Base-by-base conservation (phyloP, 1,139 yeast genomes). In the Geotrichum carabidarum region DNA sequence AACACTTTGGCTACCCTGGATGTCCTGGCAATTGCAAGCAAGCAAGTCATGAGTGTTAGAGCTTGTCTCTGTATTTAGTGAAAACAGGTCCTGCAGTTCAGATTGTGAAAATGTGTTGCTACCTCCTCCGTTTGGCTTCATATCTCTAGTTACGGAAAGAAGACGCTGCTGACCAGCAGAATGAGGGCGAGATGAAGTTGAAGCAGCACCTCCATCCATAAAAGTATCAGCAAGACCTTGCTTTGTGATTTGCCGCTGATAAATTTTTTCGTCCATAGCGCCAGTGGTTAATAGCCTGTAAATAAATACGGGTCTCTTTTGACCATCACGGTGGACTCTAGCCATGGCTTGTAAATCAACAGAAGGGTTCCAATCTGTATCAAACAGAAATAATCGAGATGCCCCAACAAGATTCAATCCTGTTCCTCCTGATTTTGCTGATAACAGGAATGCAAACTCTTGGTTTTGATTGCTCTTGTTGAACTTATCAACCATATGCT, bases 271-370 rank as follows among this genome's bases (percentile, higher is more conserved):
- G 67, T 93, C 99, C 46, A 93, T 87, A 57, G 91, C 83, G 0
- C 99, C 99, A 0, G 95, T 81, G 0, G 69, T 58, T 12, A 74
- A 57, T n/a, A 93, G 69, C 60, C 99, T 76, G 66, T 93, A 94
- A 32, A 93, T 84, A 65, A 74, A 86, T 8, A 91, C 95, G 0
- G 90, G 91, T 51, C 72, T 78, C 53, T 71, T 78, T 67, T 93
- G 99, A 0, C 99, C 99, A 68, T 93, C 97, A 61, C 99, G 75
- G 65, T 91, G 96, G 5, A 93, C 84, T 59, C 99, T 73, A 0
- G 97, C 96, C 95, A 93, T 89, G 0, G 98, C 96, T 68, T 93
- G 99, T 32, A 86, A 70, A 68, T 93, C 99, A 11, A 86, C 79
- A 0, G 97, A 82, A 0, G 99, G 99, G 61, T 94, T 93, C 96